A percentile compares a stretch with the other conserved stretches of the same genome.
Evolutionary conservation across 768 basidiomycete genomes (phyloP).

Genomic region (Lactarius hatsudake): DNA sequence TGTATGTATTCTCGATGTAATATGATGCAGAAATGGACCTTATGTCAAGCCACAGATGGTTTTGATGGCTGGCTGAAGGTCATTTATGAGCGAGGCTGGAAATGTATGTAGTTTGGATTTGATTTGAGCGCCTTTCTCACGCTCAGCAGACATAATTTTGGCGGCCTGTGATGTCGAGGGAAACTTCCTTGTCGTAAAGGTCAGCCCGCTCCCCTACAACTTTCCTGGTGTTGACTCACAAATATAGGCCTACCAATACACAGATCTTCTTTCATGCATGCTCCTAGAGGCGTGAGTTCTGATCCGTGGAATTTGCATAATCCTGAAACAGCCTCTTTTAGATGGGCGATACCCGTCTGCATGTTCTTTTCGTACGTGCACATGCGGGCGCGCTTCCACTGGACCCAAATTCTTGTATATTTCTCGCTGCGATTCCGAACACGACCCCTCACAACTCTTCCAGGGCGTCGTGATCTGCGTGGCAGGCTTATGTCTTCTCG

Average conservation of each 20-base stretch:
- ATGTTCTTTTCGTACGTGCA: slow-evolving; percentile 81
- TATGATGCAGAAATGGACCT: background rate
- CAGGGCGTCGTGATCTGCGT: slow-evolving; percentile 75
- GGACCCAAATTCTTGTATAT: slow-evolving; percentile 75
- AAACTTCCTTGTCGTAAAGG: slow-evolving; percentile 83
- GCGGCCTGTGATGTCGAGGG: slow-evolving; percentile 84
- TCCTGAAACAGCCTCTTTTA: slow-evolving; percentile 31
- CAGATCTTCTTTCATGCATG: slow-evolving; percentile 85
- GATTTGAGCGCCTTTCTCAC: background rate
- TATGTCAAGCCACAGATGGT: slow-evolving; percentile 51
- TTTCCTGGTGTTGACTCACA: slow-evolving; percentile 5
- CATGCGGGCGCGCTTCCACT: slow-evolving; percentile 75
- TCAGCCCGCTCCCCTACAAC: slow-evolving; percentile 28
- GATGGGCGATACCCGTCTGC: slow-evolving; percentile 89
- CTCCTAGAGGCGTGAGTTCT: slow-evolving; percentile 73
- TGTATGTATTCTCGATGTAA: slow-evolving; percentile 47
- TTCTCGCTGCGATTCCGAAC: background rate
- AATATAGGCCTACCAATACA: slow-evolving; percentile 74
- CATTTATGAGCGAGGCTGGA: slow-evolving; percentile 77
- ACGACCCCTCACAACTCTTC: background rate
- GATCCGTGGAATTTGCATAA: background rate
- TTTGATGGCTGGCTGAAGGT: slow-evolving; percentile 81
- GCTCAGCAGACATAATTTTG: slow-evolving; percentile 64
- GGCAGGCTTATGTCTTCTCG: slow-evolving; percentile 74
- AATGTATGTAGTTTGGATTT: slow-evolving; percentile 47